Base-by-base conservation (phyloP, 495 filamentous ascomycete genomes). In the Aspergillus sparsus region DNA sequence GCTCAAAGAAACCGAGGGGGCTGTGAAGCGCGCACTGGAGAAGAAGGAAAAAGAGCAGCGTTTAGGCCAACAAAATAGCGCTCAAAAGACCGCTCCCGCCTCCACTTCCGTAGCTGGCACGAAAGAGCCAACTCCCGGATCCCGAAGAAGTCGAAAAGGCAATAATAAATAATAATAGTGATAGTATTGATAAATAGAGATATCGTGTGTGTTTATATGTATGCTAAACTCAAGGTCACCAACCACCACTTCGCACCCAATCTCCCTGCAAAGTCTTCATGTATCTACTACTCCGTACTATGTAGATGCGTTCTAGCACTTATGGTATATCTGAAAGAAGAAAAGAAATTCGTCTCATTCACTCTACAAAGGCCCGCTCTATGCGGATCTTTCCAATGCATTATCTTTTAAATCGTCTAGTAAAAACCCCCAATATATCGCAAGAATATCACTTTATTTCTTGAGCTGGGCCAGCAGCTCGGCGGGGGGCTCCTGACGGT, bases 401-500 rank as follows among this genome's bases (percentile, higher is more conserved):
- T 27, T 27, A 27, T 27, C 21, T 18, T 49, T 45, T 52, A 11
- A 33, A 7, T 51, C 34, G 21, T 34, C 5, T 33, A 51, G 12
- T 33, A 51, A 51, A 51, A 41, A 41, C 2, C 10, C 8, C 41
- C 35, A 51, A 46, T 32, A 45, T 45, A 45, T 42, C 32, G 31
- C 31, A 13, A 32, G 13, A 60, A 39, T 13, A 62, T 60, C 45
- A 49, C 32, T 66, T 66, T 82, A 76, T 62, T 84, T 81, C 78
- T 91, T 87, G 66, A 94, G 70, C 66, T 81, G 80, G 57, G 89
- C 87, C 32, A 97, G 68, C 65, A 98, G 81, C 73, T 89, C 87
- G 59, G 91, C 83, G 34, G 94, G 94, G 18, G 94, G 92, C 63
- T 90, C 77, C 77, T 97, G 93, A 53, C 91, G 82, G 78, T 98